phyloP scores from a whole-genome alignment of 1,139 yeast genomes.

The Citeromyces siamensis region DNA sequence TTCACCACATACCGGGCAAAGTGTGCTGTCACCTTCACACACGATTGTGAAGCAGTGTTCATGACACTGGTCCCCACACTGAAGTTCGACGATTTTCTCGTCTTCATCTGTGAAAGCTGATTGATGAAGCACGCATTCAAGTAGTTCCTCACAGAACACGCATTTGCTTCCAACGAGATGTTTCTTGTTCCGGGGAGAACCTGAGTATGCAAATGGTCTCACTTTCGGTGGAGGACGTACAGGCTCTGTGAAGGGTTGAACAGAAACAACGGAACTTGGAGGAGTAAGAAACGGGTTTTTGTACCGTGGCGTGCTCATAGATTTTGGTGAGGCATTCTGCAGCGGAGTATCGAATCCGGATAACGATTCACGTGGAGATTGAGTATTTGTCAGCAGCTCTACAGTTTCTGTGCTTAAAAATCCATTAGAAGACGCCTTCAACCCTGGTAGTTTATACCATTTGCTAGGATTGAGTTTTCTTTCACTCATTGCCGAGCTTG shows the following conservation, averaged over 20 bases:
- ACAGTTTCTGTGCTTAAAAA: background rate
- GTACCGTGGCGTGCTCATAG: background rate
- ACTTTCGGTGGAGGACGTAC: background rate
- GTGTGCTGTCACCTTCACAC: background rate
- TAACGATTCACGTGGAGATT: background rate
- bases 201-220: background rate
- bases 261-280: background rate
- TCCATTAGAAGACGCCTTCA: background rate
- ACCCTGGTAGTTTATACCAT: background rate
- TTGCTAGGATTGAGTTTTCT: background rate
- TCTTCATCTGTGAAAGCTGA: background rate
- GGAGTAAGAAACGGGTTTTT: conserved; percentile 1
- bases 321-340: background rate
- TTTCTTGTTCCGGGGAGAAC: background rate
- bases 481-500: background rate
- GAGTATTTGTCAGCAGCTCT: conserved; percentile 2
- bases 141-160: background rate
- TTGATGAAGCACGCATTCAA: background rate
- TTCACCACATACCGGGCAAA: background rate
- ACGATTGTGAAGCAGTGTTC: conserved; percentile 2
- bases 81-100: background rate
- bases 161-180: background rate
- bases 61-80: conserved; percentile 2
- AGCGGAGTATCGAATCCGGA: background rate
- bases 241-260: background rate